Evolutionary conservation across 1,284 basidiomycete species (phyloP).

Genomic region (Ceratobasidium sp.): DNA sequence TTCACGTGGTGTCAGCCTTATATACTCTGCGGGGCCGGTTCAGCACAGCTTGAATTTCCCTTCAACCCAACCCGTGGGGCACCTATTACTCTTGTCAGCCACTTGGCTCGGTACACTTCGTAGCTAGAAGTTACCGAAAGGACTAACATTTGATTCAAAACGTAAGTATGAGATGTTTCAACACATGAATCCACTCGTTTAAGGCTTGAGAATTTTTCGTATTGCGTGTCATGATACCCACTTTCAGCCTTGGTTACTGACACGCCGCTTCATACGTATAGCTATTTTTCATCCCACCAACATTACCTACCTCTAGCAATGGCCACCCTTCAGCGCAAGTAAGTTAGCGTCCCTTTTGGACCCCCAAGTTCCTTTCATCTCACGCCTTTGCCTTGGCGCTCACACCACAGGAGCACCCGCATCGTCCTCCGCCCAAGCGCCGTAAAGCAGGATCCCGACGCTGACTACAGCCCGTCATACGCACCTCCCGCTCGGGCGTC

Average conservation of each 20-base stretch:
- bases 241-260: conserved; percentile 28
- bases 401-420: conserved; percentile 32
- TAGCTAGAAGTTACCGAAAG: neutral
- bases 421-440: conserved; percentile 32
- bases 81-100: neutral
- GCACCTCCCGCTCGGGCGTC: neutral
- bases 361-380: conserved; percentile 8
- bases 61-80: conserved; percentile 11
- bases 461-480: conserved; percentile 16
- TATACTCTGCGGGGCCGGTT: neutral
- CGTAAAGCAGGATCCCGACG: conserved; percentile 10
- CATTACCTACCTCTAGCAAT: neutral
- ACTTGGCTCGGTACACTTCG: neutral
- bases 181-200: conserved; percentile 17
- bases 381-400: conserved; percentile 9
- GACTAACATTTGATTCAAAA: neutral
- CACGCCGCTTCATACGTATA: conserved; percentile 1
- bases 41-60: conserved; percentile 36
- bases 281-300: neutral
- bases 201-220: conserved; percentile 43
- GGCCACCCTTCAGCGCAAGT: conserved; percentile 42
- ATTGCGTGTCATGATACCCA: neutral
- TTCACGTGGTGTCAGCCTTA: conserved; percentile 5
- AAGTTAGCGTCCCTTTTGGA: conserved; percentile 19
- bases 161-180: conserved; percentile 35